phyloP scores from a whole-genome alignment of 768 basidiomycete genomes.

The Lentinula boryana region DNA sequence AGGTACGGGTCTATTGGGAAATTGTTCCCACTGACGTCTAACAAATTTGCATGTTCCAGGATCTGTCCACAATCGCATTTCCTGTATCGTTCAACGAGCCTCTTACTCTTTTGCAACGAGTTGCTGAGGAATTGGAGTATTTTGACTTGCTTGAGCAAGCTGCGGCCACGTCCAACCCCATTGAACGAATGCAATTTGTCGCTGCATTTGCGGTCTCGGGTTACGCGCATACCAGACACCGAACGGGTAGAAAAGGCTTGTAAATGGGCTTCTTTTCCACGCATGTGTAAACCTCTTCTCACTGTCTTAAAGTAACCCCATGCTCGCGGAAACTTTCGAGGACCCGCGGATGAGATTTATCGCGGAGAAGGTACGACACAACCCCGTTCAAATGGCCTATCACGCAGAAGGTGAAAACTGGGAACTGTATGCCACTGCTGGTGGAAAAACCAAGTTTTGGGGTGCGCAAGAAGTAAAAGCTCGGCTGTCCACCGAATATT shows the following conservation, averaged over 20 bases:
- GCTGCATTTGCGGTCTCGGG: constrained; percentile 83
- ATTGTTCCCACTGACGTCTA: background rate
- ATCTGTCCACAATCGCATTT: constrained; percentile 74
- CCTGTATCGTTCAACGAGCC: constrained; percentile 93
- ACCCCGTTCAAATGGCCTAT: constrained; percentile 80
- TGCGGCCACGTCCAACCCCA: constrained; percentile 45
- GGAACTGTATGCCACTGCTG: constrained; percentile 71
- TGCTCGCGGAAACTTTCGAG: constrained; percentile 87
- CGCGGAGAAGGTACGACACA: constrained; percentile 84
- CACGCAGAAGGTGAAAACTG: constrained; percentile 78
- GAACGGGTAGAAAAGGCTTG: constrained; percentile 86
- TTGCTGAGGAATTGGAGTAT: constrained; percentile 84
- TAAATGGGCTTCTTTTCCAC: constrained; percentile 31
- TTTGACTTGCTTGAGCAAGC: constrained; percentile 64
- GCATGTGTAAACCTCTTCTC: background rate
- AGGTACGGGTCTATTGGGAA: constrained; percentile 35
- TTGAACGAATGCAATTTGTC: constrained; percentile 67
- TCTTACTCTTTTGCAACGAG: constrained; percentile 72
- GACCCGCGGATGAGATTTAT: constrained; percentile 75
- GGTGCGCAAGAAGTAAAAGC: constrained; percentile 39
- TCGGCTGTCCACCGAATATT: background rate
- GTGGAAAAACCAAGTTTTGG: constrained; percentile 87
- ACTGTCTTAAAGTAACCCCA: constrained; percentile 59
- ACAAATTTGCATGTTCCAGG: constrained; percentile 33
- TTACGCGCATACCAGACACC: constrained; percentile 75